Evolutionary conservation across 2,329 filamentous ascomycete species (phyloP).

Genomic region (Paradendryphiella salina): DNA sequence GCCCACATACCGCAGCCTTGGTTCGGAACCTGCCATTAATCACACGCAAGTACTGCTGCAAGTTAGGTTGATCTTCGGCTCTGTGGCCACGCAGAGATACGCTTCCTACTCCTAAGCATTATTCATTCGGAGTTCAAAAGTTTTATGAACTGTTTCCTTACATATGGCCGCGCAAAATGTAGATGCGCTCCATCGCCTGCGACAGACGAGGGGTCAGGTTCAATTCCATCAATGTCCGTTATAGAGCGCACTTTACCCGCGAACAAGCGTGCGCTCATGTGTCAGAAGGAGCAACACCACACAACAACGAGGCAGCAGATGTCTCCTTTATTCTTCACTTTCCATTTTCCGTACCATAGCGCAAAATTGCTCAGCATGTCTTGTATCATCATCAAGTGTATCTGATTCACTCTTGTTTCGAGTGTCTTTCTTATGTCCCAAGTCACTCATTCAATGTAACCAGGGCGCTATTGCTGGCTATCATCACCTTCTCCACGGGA

Average conservation of each 20-base stretch:
- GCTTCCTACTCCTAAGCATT: background rate
- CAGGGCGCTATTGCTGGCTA: background rate
- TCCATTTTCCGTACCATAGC: background rate
- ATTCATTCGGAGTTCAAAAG: background rate
- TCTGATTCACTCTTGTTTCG: background rate
- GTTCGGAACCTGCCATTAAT: background rate
- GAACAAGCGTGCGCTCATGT: background rate
- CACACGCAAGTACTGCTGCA: background rate
- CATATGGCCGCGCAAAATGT: background rate
- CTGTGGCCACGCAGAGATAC: background rate
- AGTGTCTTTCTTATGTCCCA: constrained; percentile 1
- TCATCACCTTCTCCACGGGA: background rate
- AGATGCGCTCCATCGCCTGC: background rate
- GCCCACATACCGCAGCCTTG: background rate
- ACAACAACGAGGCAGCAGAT: background rate
- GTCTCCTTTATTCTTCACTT: background rate
- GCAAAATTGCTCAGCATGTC: background rate
- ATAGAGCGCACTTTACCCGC: background rate
- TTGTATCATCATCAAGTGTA: background rate
- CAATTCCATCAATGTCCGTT: background rate
- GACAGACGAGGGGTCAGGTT: background rate
- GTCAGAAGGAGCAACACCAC: background rate
- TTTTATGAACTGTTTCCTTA: background rate
- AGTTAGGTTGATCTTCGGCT: background rate
- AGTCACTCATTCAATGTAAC: constrained; percentile 1